Base-by-base conservation (phyloP, 2,329 filamentous ascomycete genomes). In the Neofusicoccum sp. region DNA sequence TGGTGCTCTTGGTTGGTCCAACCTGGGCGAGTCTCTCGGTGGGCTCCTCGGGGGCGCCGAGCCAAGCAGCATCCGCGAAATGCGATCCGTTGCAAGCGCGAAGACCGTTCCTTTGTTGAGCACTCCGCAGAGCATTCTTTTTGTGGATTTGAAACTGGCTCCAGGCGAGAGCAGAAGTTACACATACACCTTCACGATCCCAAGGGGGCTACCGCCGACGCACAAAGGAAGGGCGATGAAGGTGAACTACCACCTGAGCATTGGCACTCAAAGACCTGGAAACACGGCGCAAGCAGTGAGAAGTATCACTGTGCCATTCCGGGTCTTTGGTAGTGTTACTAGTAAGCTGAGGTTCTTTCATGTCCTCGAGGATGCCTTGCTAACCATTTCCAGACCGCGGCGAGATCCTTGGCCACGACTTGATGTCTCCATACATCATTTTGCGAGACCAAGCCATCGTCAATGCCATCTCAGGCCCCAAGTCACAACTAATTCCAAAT, bases 161-260 rank as follows among this genome's bases (percentile, higher is more conserved):
- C 93, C 95, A 0, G 95, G 93, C 1, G 92, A 99, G 76, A 96
- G 91, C 73, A 88, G 86, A 67, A 89, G 87, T 49, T 99, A 89
- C 69, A 90, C 89, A 53, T 99, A 97, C 73, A 84, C 86, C 1
- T 97, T 97, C 73, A 88, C 84, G 45, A 78, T 99, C 58, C 95
- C 95, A 0, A 88, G 87, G 69, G 93, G 93, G 0, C 77, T 99
- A n/a, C 95, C 95, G 24, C 93, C 95, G 6, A 91, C 87, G 12
- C 91, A 98, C 72, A 89, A 89, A 67, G 95, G 95, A 9, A 93
- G 95, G 70, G 91, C 91, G 0, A 95, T 97, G 71, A 98, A 98
- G 75, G 93, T 97, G 53, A 85, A 87, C 1, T 99, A 99, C 77
- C 90, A 90, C 71, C 80, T 99, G 11, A 87, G 96, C 8, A 90